Percentiles rank a stretch among this genome's conserved stretches.
Conservation (phyloP, 1,284 basidiomycete genomes). For the Ceratobasidium sp. region DNA sequence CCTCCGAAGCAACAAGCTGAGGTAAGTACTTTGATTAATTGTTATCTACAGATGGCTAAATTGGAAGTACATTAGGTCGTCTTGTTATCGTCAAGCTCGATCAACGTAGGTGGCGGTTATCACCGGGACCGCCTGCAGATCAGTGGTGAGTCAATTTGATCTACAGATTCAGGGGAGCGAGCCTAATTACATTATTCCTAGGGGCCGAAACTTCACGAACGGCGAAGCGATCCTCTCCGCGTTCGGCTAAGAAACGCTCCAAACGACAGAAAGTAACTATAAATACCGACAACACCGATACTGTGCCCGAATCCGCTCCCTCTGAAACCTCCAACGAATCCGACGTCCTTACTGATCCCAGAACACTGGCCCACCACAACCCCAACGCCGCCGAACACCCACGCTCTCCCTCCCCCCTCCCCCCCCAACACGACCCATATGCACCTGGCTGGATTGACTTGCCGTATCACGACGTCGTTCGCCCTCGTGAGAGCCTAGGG, state of each 20-base stretch:
- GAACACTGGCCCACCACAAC: too few relatives aligned
- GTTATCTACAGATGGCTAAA: not conserved
- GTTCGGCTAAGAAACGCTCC: not conserved
- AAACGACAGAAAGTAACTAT: not conserved
- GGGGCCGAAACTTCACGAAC: too few relatives aligned
- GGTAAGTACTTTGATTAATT: not conserved
- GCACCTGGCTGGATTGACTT: not conserved
- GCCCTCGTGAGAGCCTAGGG: not conserved
- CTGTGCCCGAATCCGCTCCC: not conserved
- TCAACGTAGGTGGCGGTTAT: not conserved
- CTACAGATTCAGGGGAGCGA: not conserved
- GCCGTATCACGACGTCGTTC: not conserved
- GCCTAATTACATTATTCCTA: too few relatives aligned
- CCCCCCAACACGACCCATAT: not conserved
- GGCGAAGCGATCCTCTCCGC: not conserved
- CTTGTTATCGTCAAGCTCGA: not conserved
- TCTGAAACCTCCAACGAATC: not conserved
- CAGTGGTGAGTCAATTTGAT: not conserved
- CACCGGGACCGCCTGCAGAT: not conserved
- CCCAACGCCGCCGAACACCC: not conserved
- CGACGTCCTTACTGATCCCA: not conserved
- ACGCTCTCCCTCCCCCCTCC: conserved; percentile 2
- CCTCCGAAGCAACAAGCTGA: conserved; percentile 5
- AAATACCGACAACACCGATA: not conserved
- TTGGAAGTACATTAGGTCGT: not conserved